Evolutionary conservation across 2,329 filamentous ascomycete genomes (phyloP), one percentile per base, ranked within the genome.

Genomic region (Penicillium olsonii): DNA sequence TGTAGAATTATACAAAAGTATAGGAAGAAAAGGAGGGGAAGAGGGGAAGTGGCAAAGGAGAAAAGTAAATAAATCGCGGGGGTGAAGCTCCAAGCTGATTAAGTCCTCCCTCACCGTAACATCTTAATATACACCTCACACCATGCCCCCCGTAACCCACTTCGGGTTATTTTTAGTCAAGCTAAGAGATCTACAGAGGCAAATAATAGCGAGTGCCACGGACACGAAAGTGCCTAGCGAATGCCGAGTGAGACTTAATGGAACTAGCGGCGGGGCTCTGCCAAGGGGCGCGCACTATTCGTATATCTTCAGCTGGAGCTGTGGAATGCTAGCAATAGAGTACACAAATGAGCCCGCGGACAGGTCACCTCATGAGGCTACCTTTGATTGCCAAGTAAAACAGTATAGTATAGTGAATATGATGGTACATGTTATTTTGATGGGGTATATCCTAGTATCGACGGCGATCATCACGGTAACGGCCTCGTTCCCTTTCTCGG

Each of bases 401-500:
- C n/a, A n/a, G n/a, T n/a, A n/a, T n/a, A n/a, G 11, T 29, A 10
- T 33, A 24, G 12, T 29, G 27, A 34, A 35, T 37, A 31, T 40
- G 29, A 14, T 20, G 26, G 26, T 34, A 43, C 31, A 48, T 27
- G 38, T 14, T 35, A 31, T 37, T 34, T 35, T 42, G 15, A 47
- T 31, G 17, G 29, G 42, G 29, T 35, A 37, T 49, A 40, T 52
- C 52, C 60, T 41, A 57, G 56, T 66, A 61, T 45, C 56, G 58
- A 45, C 52, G 53, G 48, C 52, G 55, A 29, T 52, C 61, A 46
- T 49, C 45, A 24, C 50, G 50, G 15, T 67, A 65, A 40, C 68
- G 63, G 43, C 69, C 58, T 40, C 70, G 67, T 48, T 74, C 66
- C 43, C 71, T 67, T 60, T 65, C 62, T n/a, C 65, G 57, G 48